Percentiles rank a stretch among this genome's conserved stretches.
Evolutionary conservation across 2,329 filamentous ascomycete genomes (phyloP).

Genomic region (Pseudogymnoascus pannorum): DNA sequence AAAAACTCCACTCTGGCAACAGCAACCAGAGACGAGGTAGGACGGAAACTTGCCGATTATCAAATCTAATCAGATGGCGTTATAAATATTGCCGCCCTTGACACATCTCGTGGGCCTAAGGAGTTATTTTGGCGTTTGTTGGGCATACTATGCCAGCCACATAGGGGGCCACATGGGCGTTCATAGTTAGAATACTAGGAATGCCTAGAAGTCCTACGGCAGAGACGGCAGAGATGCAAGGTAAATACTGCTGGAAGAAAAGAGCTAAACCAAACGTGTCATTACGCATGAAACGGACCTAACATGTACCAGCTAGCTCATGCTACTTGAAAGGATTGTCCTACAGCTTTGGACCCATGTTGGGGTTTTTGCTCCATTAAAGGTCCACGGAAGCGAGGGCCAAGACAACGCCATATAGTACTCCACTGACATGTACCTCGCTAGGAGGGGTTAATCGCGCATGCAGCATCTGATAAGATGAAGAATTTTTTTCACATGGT

Average conservation of each 20-base stretch:
- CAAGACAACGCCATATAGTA: neutral
- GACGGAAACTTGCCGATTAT: neutral
- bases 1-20: neutral
- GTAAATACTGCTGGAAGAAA: neutral
- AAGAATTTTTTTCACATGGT: constrained; percentile 2
- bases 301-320: neutral
- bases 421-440: neutral
- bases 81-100: neutral
- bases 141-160: neutral
- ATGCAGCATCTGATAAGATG: constrained; percentile 8
- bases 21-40: neutral
- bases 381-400: neutral
- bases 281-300: neutral
- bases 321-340: neutral
- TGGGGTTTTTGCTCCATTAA: neutral
- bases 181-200: neutral
- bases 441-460: neutral
- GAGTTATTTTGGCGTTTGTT: neutral
- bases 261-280: neutral
- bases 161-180: neutral
- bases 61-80: constrained; percentile 7
- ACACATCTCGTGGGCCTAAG: neutral
- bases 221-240: neutral
- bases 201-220: neutral
- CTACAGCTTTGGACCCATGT: neutral